Percentiles rank a stretch among this genome's conserved stretches.
Conservation (phyloP, 1,139 yeast species). For the Pichia sp. region DNA sequence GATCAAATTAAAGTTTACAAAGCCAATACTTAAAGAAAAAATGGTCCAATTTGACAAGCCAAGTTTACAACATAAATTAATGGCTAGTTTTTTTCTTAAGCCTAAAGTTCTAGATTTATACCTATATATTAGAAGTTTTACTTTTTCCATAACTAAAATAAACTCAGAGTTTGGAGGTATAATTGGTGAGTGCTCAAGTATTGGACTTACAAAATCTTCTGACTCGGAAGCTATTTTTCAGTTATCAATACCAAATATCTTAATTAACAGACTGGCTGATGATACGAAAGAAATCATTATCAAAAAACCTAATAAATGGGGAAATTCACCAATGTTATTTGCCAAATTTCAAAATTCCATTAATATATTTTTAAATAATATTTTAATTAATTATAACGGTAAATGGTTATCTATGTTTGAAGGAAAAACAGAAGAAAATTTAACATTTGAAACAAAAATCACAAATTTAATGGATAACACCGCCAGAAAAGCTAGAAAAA, state of each 20-base stretch:
- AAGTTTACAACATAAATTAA: constrained; percentile 18
- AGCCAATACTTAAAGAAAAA: neutral
- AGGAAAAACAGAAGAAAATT: constrained; percentile 8
- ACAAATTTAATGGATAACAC: neutral
- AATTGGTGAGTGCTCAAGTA: constrained; percentile 23
- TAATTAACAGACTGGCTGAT: constrained; percentile 10
- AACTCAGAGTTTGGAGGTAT: constrained; percentile 44
- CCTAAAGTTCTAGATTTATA: constrained; percentile 14
- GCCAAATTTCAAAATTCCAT: constrained; percentile 27
- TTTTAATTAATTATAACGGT: constrained; percentile 47
- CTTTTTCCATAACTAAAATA: constrained; percentile 30
- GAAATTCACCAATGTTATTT: constrained; percentile 33
- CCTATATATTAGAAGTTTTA: constrained; percentile 20
- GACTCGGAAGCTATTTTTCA: constrained; percentile 11
- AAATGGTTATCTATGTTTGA: constrained; percentile 42
- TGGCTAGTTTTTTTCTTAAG: constrained; percentile 22
- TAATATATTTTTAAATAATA: constrained; percentile 40
- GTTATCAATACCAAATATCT: constrained; percentile 17
- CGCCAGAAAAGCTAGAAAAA: neutral
- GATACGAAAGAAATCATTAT: constrained; percentile 31
- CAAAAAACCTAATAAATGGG: constrained; percentile 28
- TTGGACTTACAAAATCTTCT: constrained; percentile 15
- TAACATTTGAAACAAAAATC: too few species aligned
- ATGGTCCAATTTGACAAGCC: constrained; percentile 13
- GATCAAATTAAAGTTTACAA: neutral